phyloP scores from a whole-genome alignment of 768 basidiomycete genomes.

The Erythrobasidium yunnanense region DNA sequence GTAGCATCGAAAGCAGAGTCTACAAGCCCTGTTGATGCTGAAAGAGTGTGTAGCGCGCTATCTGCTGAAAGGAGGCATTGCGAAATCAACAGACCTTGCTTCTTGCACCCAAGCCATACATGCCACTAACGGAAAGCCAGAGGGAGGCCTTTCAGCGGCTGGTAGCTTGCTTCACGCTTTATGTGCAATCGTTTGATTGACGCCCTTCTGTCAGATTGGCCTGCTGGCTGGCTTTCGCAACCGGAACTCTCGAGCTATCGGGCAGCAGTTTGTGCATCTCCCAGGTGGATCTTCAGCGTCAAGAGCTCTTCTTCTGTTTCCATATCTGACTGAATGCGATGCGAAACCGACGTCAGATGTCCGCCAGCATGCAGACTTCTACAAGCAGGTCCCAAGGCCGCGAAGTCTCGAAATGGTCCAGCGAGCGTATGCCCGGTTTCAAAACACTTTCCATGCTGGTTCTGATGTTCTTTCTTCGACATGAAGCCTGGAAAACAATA shows the following conservation, averaged over 20 bases:
- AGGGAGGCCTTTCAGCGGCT: too few species aligned
- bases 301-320: background rate
- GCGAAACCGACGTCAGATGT: background rate
- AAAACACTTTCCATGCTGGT: background rate
- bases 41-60: too few species aligned
- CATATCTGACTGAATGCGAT: too few species aligned
- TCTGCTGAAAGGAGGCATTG: too few species aligned
- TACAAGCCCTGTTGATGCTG: too few species aligned
- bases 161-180: too few species aligned
- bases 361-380: slow-evolving; percentile 1
- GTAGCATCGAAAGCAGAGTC: too few species aligned
- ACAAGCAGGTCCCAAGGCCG: background rate
- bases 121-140: too few species aligned
- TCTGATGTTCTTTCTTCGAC: background rate
- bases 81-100: too few species aligned
- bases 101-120: too few species aligned
- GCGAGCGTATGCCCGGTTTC: background rate
- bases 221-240: background rate
- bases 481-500: background rate
- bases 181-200: too few species aligned
- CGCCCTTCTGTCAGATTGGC: too few species aligned
- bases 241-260: slow-evolving; percentile 6
- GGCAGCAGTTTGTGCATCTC: slow-evolving; percentile 12
- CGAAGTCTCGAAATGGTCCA: slow-evolving; percentile 15
- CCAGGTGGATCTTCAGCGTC: background rate